phyloP scores from a whole-genome alignment of 164 flowering plant genomes.

The Umbellularia californica region DNA sequence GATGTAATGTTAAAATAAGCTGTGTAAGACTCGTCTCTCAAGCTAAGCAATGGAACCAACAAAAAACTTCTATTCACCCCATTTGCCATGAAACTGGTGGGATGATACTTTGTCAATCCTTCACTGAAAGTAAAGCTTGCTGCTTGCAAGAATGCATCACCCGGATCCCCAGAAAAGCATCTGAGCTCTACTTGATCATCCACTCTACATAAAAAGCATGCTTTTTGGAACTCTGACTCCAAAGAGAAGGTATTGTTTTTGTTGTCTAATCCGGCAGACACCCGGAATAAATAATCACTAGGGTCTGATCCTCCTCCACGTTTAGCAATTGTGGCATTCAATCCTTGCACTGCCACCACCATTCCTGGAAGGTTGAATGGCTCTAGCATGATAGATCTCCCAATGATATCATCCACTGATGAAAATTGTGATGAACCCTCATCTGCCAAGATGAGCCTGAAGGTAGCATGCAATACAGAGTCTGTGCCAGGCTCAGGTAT shows the following conservation, averaged over 20 bases:
- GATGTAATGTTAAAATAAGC: constrained; percentile 54
- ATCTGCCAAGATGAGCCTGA: constrained; percentile 48
- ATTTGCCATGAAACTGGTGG: constrained; percentile 77
- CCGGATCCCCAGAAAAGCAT: constrained; percentile 22
- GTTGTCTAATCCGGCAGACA: constrained; percentile 57
- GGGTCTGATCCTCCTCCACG: background rate
- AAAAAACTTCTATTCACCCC: constrained; percentile 59
- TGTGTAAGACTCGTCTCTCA: constrained; percentile 69
- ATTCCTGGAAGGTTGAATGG: constrained; percentile 28
- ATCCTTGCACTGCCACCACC: constrained; percentile 18
- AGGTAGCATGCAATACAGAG: constrained; percentile 53
- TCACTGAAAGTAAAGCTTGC: constrained; percentile 46
- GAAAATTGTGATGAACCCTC: constrained; percentile 12
- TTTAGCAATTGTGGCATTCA: constrained; percentile 1
- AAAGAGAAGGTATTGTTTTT: constrained; percentile 33
- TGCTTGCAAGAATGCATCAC: constrained; percentile 29
- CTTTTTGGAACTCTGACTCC: constrained; percentile 26
- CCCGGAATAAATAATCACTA: constrained; percentile 28
- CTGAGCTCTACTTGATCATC: constrained; percentile 33
- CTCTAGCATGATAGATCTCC: constrained; percentile 30
- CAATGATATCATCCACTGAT: constrained; percentile 20
- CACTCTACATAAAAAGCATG: constrained; percentile 25
- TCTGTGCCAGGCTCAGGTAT: constrained; percentile 49
- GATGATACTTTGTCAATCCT: constrained; percentile 67
- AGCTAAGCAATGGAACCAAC: constrained; percentile 58